Percentiles rank a stretch among this genome's conserved stretches.
Conservation (phyloP, 2,329 filamentous ascomycete species). For the Fusarium sp. region DNA sequence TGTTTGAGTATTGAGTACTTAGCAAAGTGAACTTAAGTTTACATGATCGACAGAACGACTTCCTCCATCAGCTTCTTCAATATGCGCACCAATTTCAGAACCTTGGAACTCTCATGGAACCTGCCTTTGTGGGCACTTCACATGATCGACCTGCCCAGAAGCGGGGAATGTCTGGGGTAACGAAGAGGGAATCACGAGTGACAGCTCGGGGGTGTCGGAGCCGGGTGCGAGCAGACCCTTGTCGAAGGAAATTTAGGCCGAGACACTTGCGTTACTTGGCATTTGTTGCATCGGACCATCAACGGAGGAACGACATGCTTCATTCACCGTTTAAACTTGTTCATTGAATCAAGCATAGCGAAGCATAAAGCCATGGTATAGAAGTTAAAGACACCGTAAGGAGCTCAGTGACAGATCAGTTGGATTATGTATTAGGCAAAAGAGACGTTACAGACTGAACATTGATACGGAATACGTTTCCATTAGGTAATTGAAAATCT, state of each 20-base stretch:
- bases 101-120: neutral
- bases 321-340: neutral
- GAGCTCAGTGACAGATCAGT: no score
- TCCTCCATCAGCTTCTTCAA: neutral
- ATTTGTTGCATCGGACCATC: neutral
- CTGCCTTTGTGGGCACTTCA: neutral
- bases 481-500: no score
- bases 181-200: neutral
- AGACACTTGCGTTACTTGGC: neutral
- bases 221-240: neutral
- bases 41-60: neutral
- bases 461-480: no score
- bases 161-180: slow-evolving; percentile 6
- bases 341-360: no score
- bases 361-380: neutral
- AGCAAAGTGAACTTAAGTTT: neutral
- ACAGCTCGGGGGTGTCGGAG: neutral
- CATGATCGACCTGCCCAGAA: slow-evolving; percentile 14
- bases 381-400: neutral
- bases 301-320: neutral
- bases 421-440: no score
- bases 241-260: neutral
- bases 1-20: neutral
- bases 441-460: no score
- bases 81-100: slow-evolving; percentile 9